These are phyloP conservation scores for Gigaspora rosea DNA, from an alignment of 192 early-diverging fungal genomes.

Conservation along the genomic window DNA sequence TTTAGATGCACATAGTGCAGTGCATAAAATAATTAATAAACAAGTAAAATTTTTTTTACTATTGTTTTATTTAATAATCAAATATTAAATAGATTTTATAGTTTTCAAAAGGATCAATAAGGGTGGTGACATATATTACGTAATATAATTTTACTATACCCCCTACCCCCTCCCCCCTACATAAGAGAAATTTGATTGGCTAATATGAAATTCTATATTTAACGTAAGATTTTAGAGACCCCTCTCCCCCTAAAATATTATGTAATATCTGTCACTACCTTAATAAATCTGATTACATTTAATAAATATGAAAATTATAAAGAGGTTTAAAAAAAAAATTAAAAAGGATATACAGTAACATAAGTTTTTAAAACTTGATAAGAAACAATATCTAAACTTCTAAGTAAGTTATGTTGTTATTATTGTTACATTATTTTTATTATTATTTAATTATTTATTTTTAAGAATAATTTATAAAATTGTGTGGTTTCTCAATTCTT, in stretches of 20 bases:
- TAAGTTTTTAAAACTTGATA: conserved; percentile 5
- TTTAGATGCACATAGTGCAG: too few relatives aligned
- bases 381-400: background rate
- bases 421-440: background rate
- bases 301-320: background rate
- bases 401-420: background rate
- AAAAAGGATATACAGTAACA: background rate
- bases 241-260: too few relatives aligned
- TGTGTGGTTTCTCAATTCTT: background rate
- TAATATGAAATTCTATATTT: too few relatives aligned
- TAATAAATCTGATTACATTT: background rate
- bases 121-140: background rate
- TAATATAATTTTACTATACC: background rate
- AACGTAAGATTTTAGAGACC: too few relatives aligned
- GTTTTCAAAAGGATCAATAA: background rate
- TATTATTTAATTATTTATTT: background rate
- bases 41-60: too few relatives aligned
- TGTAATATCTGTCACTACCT: background rate
- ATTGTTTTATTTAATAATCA: too few relatives aligned
- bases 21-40: too few relatives aligned
- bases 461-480: background rate
- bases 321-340: background rate
- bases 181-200: background rate
- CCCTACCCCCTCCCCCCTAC: too few relatives aligned
- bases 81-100: too few relatives aligned